A percentile compares a stretch with the other conserved stretches of the same genome.
phyloP scores from a whole-genome alignment of 495 filamentous ascomycete genomes.

The Penicillium subrubescens region DNA sequence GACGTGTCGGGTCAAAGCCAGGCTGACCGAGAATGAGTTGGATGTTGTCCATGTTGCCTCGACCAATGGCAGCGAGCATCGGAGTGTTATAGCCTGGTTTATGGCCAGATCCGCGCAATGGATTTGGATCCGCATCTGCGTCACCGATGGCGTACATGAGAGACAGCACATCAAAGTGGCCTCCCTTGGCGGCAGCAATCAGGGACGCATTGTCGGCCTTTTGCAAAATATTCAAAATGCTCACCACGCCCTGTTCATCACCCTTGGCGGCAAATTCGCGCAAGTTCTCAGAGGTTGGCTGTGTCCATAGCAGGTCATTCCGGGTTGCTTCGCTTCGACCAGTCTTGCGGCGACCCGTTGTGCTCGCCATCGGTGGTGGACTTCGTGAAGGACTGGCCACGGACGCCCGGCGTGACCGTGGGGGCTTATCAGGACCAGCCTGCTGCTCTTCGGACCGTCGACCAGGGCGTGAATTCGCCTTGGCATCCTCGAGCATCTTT shows the following conservation, averaged over 20 bases:
- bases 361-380: conserved; percentile 42
- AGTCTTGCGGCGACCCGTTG: conserved; percentile 51
- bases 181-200: conserved; percentile 88
- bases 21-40: conserved; percentile 76
- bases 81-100: conserved; percentile 72
- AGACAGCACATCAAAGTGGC: conserved; percentile 83
- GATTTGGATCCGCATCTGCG: conserved; percentile 77
- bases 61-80: conserved; percentile 90
- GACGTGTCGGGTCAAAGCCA: conserved; percentile 75
- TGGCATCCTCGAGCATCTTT: conserved; percentile 49
- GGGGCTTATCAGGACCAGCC: conserved; percentile 52
- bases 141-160: conserved; percentile 80
- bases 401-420: conserved; percentile 65
- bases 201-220: conserved; percentile 83
- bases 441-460: conserved; percentile 70
- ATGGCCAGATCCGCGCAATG: conserved; percentile 48
- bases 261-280: conserved; percentile 79
- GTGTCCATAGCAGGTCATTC: conserved; percentile 64
- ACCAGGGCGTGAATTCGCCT: conserved; percentile 46
- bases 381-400: conserved; percentile 57
- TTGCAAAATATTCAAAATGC: conserved; percentile 73
- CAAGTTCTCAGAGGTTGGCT: conserved; percentile 68
- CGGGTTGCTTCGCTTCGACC: conserved; percentile 61
- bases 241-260: conserved; percentile 75
- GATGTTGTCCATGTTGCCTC: conserved; percentile 82